Conservation (phyloP, 768 basidiomycete species). For the Termitomyces sp. region DNA sequence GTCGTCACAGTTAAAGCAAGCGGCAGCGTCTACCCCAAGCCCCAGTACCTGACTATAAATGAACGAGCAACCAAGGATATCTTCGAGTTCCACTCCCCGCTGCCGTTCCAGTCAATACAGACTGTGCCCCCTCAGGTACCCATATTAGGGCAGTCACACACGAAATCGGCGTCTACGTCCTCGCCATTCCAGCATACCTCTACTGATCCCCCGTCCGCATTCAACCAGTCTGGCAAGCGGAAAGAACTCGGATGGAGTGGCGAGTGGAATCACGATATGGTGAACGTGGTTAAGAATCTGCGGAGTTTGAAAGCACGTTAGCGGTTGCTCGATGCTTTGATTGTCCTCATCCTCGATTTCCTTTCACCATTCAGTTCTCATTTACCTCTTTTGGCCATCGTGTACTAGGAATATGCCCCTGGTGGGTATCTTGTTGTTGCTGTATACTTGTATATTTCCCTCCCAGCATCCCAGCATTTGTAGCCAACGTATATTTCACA, state of each 20-base stretch:
- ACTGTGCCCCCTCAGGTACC: neutral
- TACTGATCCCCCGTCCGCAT: neutral
- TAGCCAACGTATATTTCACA: neutral
- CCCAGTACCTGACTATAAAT: neutral
- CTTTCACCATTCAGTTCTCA: neutral
- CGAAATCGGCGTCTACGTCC: neutral
- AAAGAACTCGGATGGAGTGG: slow-evolving; percentile 26
- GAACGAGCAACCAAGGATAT: slow-evolving; percentile 11
- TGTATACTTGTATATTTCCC: neutral
- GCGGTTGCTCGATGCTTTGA: neutral
- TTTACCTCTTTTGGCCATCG: neutral
- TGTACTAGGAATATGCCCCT: neutral
- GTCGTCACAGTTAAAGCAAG: neutral
- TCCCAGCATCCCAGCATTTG: neutral
- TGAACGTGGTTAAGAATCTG: slow-evolving; percentile 16
- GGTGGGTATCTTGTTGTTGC: neutral
- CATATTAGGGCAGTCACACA: neutral
- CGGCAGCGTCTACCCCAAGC: neutral
- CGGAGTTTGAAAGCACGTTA: slow-evolving; percentile 14
- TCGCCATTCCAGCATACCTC: neutral
- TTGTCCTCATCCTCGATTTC: neutral
- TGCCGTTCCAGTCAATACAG: slow-evolving; percentile 9
- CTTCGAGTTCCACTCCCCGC: slow-evolving; percentile 6
- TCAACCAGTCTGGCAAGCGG: slow-evolving; percentile 3
- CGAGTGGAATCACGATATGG: slow-evolving; percentile 27